A percentile compares a stretch with the other conserved stretches of the same genome.
Conservation (phyloP, 1,139 yeast species). For the Magnusiomyces paraingens region DNA sequence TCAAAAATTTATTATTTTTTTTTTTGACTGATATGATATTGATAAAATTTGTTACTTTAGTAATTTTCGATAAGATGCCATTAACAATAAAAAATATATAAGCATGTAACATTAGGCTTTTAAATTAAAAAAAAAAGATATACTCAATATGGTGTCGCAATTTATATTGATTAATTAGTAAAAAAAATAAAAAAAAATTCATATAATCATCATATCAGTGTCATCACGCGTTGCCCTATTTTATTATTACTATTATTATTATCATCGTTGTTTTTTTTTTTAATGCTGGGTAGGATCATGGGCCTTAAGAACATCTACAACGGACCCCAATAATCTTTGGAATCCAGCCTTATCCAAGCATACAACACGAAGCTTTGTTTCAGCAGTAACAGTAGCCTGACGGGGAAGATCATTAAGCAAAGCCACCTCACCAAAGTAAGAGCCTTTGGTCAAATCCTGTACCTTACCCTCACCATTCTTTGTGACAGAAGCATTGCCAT, state of each 20-base stretch:
- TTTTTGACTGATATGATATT: no score
- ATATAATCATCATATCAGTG: slow-evolving; percentile 7
- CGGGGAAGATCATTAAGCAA: slow-evolving; percentile 86
- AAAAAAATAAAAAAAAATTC: slow-evolving; percentile 6
- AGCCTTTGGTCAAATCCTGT: slow-evolving; percentile 64
- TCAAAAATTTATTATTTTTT: no score
- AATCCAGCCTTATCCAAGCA: slow-evolving; percentile 88
- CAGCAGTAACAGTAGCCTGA: slow-evolving; percentile 87
- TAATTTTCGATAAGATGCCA: no score
- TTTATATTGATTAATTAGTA: slow-evolving; percentile 3
- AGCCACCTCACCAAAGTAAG: slow-evolving; percentile 95
- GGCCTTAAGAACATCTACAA: slow-evolving; percentile 69
- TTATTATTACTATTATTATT: neutral
- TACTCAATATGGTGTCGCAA: neutral
- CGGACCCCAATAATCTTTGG: slow-evolving; percentile 90
- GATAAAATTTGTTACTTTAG: no score
- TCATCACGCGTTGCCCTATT: neutral
- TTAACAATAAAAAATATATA: no score
- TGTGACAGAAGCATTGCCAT: slow-evolving; percentile 74
- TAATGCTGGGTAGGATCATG: slow-evolving; percentile 63
- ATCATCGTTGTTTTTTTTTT: neutral
- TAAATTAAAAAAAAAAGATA: neutral
- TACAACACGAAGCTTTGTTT: slow-evolving; percentile 73
- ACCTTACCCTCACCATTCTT: slow-evolving; percentile 56
- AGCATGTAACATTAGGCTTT: no score